These are phyloP conservation scores for Daphne laureola DNA, from an alignment of 441 rosid species.

Conservation along the genomic window DNA sequence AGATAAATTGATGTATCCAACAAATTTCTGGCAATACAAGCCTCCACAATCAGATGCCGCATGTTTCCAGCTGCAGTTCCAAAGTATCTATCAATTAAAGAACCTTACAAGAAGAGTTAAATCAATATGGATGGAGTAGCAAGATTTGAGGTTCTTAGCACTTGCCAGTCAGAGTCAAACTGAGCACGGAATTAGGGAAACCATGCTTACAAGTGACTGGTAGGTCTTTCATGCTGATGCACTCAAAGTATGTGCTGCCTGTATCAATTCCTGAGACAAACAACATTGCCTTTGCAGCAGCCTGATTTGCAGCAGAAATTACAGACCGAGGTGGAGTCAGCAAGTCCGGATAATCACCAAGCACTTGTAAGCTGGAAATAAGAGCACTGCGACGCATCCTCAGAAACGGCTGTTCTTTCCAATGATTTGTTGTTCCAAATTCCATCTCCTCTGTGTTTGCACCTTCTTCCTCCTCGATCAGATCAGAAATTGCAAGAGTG, in stretches of 20 bases:
- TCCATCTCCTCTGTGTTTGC: slow-evolving; percentile 26
- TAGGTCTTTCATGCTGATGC: slow-evolving; percentile 57
- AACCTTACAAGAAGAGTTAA: slow-evolving; percentile 4
- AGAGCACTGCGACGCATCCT: slow-evolving; percentile 50
- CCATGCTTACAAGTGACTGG: slow-evolving; percentile 47
- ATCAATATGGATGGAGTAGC: too few species aligned
- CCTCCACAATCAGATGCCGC: slow-evolving; percentile 82
- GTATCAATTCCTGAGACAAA: slow-evolving; percentile 53
- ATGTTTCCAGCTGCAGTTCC: slow-evolving; percentile 62
- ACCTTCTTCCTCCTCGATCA: slow-evolving; percentile 57
- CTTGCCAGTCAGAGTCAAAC: too few species aligned
- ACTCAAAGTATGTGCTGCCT: slow-evolving; percentile 48
- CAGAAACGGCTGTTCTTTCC: slow-evolving; percentile 24
- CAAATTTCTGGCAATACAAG: slow-evolving; percentile 65
- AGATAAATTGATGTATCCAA: slow-evolving; percentile 64
- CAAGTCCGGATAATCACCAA: slow-evolving; percentile 61
- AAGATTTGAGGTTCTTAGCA: too few species aligned
- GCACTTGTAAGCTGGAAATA: slow-evolving; percentile 55
- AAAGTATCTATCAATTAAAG: slow-evolving; percentile 15
- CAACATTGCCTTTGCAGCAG: slow-evolving; percentile 62
- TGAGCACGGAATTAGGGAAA: slow-evolving; percentile 1
- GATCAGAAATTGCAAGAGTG: slow-evolving; percentile 55
- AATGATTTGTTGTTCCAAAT: slow-evolving; percentile 21
- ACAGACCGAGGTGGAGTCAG: slow-evolving; percentile 61
- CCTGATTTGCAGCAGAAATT: slow-evolving; percentile 69